phyloP scores from a whole-genome alignment of 441 rosid genomes.

The Brassica balearica region DNA sequence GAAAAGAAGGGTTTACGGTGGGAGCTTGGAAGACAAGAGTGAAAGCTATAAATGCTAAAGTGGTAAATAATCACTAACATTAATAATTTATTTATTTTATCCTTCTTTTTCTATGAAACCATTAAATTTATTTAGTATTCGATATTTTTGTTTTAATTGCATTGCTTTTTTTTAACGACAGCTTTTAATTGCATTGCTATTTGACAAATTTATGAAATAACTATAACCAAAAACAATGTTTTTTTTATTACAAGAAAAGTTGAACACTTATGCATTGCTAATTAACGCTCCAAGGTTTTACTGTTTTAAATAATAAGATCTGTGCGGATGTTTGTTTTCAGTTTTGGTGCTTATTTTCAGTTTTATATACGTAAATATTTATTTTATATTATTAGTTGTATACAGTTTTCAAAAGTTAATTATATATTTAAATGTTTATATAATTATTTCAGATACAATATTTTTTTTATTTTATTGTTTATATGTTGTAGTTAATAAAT shows the following conservation, averaged over 20 bases:
- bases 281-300: too few species aligned
- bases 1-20: constrained; percentile 45
- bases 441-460: too few species aligned
- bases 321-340: too few species aligned
- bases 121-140: neutral
- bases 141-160: neutral
- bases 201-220: constrained; percentile 1
- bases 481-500: too few species aligned
- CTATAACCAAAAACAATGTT: neutral
- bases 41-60: constrained; percentile 31
- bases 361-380: too few species aligned
- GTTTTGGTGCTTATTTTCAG: too few species aligned
- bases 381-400: too few species aligned
- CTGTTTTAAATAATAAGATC: too few species aligned
- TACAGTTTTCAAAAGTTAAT: too few species aligned
- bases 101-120: neutral
- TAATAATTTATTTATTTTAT: neutral
- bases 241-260: neutral
- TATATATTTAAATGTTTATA: too few species aligned
- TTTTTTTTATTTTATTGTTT: too few species aligned
- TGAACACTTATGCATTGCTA: neutral
- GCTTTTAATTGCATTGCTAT: neutral
- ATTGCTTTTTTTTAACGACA: too few species aligned
- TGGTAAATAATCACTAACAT: neutral
- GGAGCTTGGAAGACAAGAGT: constrained; percentile 27